Evolutionary conservation across 2,329 filamentous ascomycete genomes (phyloP), one percentile per base, ranked within the genome.

Genomic region (Thielaviopsis populi): DNA sequence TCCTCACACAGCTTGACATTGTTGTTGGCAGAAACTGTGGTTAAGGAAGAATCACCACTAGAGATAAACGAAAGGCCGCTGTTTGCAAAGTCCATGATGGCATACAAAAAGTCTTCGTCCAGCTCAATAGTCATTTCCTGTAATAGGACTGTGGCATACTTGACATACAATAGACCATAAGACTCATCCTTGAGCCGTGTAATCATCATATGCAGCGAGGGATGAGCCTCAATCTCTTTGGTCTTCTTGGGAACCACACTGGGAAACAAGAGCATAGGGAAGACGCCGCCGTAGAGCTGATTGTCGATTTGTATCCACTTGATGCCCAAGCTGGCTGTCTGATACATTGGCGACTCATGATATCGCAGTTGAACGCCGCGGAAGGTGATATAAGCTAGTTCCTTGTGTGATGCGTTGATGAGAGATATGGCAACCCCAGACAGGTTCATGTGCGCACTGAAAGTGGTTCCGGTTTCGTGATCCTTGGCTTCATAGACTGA

Each of bases 251-350:
- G 92, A 17, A 99, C 94, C 10, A 99, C 94, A 74, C 91, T 96
- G 5, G 94, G 94, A 72, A 99, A 99, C 65, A 99, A 79, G 37
- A 99, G 84, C 76, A 99, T 95, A 0, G 94, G 94, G 79, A 99
- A 99, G 69, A 99, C 91, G 30, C 95, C 94, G 33, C 95, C 95
- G 70, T 99, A 99, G 15, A 99, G 83, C 74, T 99, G 94, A 70
- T 99, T 99, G 75, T 99, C 94, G 69, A 99, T 89, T 74, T 99
- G 94, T 33, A 99, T 94, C 95, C 95, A 99, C 74, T 99, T 97
- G 72, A 97, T 87, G 0, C 90, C 89, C 61, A 94, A 79, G 59
- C 89, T 92, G 67, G 96, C 75, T 0, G 91, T 97, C 74, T 99
- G 94, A 71, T 96, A 96, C 17, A 96, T 78, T 19, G 85, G 83